Percentiles rank a stretch among this genome's conserved stretches.
Conservation (phyloP, 345 rosid genomes). For the Hibiscus tridactylites region DNA sequence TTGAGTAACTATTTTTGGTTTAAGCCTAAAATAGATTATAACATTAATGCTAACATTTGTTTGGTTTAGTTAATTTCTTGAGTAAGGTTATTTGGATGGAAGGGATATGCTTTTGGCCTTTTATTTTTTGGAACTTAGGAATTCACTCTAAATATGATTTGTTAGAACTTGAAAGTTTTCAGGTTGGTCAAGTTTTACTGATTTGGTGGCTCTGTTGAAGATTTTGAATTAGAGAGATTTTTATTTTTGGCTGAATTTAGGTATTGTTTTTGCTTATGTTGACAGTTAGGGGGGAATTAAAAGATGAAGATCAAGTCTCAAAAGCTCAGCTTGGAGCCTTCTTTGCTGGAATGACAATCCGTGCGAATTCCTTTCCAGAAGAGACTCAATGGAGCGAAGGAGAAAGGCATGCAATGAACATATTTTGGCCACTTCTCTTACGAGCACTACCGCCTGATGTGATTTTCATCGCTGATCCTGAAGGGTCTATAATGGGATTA, state of each 20-base stretch:
- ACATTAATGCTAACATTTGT: neutral
- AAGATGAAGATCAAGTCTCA: conserved; percentile 71
- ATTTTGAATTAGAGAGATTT: neutral
- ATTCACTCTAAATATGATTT: neutral
- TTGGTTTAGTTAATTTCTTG: neutral
- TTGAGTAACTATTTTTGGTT: too few relatives aligned
- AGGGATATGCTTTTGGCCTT: neutral
- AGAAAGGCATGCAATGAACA: conserved; percentile 64
- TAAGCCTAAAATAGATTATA: too few relatives aligned
- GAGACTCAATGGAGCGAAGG: conserved; percentile 98
- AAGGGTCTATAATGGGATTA: conserved; percentile 74
- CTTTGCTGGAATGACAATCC: conserved; percentile 91
- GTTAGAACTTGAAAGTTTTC: neutral
- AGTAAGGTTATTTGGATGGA: neutral
- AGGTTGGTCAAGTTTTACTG: neutral
- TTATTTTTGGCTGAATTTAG: neutral
- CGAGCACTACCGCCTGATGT: conserved; percentile 78
- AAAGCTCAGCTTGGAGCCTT: conserved; percentile 93
- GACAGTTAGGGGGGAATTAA: conserved; percentile 69
- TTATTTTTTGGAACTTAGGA: neutral
- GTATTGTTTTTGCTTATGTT: conserved; percentile 8
- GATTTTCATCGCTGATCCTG: conserved; percentile 91
- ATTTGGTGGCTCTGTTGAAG: neutral
- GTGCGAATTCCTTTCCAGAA: conserved; percentile 87
- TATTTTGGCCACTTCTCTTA: conserved; percentile 73